Conservation (phyloP, 768 basidiomycete species). For the Termitomyces sp. region DNA sequence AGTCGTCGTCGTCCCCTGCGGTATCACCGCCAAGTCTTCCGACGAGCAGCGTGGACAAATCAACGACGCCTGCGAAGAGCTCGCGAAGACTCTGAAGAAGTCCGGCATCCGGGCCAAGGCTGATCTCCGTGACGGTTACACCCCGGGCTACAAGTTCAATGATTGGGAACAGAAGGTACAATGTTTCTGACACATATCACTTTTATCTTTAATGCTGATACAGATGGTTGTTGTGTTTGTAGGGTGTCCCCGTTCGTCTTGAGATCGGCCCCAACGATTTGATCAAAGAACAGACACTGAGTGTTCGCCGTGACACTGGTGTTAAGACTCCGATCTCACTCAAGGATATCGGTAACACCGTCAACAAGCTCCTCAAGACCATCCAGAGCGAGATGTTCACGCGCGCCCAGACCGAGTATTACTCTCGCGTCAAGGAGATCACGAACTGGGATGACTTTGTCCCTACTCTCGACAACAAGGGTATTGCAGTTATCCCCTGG, state of each 20-base stretch:
- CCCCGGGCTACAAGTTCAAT: constrained; percentile 98
- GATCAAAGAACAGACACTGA: constrained; percentile 72
- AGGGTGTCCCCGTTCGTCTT: constrained; percentile 96
- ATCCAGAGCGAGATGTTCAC: constrained; percentile 90
- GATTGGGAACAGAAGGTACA: constrained; percentile 96
- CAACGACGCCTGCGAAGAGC: constrained; percentile 71
- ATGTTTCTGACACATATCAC: neutral
- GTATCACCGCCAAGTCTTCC: constrained; percentile 82
- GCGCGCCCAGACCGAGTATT: constrained; percentile 71
- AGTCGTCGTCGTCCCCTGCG: constrained; percentile 89
- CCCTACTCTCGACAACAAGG: constrained; percentile 85
- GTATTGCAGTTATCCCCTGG: constrained; percentile 90
- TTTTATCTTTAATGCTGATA: constrained; percentile 1
- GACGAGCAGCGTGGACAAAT: constrained; percentile 68
- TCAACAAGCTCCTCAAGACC: constrained; percentile 70
- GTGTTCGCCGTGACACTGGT: constrained; percentile 73
- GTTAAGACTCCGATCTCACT: constrained; percentile 43
- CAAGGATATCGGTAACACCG: constrained; percentile 35
- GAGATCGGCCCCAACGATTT: constrained; percentile 96
- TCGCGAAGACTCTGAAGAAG: constrained; percentile 70
- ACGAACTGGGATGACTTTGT: constrained; percentile 93
- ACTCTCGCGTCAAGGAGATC: constrained; percentile 65
- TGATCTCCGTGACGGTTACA: constrained; percentile 93
- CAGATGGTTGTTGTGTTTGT: constrained; percentile 1
- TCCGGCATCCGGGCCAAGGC: constrained; percentile 80